A percentile compares a stretch with the other conserved stretches of the same genome.
phyloP scores from a whole-genome alignment of 352 stramenopile species.

The Globisporangium middletonii region DNA sequence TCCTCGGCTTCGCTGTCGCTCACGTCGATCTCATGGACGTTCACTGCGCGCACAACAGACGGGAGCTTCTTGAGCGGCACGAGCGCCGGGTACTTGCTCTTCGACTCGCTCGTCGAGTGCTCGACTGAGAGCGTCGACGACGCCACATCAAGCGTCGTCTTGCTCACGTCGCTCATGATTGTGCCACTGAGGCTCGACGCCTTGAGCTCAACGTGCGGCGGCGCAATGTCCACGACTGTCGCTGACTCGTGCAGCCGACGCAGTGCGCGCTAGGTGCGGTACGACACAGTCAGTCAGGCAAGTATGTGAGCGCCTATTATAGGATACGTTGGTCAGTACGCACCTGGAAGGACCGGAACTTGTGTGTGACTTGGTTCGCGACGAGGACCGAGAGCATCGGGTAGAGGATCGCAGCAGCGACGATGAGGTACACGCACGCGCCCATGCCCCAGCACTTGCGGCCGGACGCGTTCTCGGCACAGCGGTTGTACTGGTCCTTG shows the following conservation, averaged over 20 bases:
- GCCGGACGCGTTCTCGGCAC: slow-evolving; percentile 40
- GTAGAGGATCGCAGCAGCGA: slow-evolving; percentile 50
- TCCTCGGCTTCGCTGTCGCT: slow-evolving; percentile 35
- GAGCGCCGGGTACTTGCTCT: slow-evolving; percentile 24
- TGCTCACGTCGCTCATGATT: slow-evolving; percentile 15
- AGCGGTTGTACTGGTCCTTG: slow-evolving; percentile 74
- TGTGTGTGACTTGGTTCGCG: slow-evolving; percentile 48
- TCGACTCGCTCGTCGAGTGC: slow-evolving; percentile 21
- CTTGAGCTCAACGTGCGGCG: slow-evolving; percentile 35
- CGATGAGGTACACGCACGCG: slow-evolving; percentile 46
- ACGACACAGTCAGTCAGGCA: background rate
- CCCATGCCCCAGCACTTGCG: slow-evolving; percentile 76
- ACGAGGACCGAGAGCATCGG: slow-evolving; percentile 56
- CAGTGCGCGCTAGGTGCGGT: slow-evolving; percentile 21
- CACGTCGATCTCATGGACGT: slow-evolving; percentile 22
- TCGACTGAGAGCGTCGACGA: slow-evolving; percentile 24
- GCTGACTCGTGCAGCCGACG: slow-evolving; percentile 42
- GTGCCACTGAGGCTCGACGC: slow-evolving; percentile 13
- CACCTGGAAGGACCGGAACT: slow-evolving; percentile 49
- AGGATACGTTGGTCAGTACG: background rate
- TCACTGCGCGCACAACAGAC: slow-evolving; percentile 27
- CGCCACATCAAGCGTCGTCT: slow-evolving; percentile 5
- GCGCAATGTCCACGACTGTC: slow-evolving; percentile 41
- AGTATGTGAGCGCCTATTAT: background rate
- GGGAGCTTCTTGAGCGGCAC: slow-evolving; percentile 38